Percentiles rank a stretch among this genome's conserved stretches.
phyloP scores from a whole-genome alignment of 371 early-diverging fungal species.

The Mucor plumbeus region DNA sequence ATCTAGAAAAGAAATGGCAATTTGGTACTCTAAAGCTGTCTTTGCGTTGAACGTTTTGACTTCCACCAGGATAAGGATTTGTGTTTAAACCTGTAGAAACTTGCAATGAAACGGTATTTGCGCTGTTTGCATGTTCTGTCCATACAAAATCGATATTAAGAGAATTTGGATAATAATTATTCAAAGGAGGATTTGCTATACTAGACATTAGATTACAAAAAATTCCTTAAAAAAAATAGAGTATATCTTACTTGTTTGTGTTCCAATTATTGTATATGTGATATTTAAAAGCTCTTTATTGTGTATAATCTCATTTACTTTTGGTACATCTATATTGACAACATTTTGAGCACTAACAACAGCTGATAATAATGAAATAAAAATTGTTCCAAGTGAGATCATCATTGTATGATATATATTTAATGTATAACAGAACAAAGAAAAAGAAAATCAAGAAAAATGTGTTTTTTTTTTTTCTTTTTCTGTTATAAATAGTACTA shows the following conservation, averaged over 20 bases:
- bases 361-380: background rate
- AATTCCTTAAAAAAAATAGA: background rate
- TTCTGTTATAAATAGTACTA: background rate
- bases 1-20: constrained; percentile 34
- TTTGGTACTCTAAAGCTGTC: constrained; percentile 25
- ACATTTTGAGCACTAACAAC: constrained; percentile 10
- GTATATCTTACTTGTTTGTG: constrained; percentile 18
- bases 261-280: constrained; percentile 25
- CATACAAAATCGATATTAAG: constrained; percentile 21
- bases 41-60: constrained; percentile 9
- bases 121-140: constrained; percentile 23
- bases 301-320: constrained; percentile 14
- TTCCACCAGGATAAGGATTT: constrained; percentile 24
- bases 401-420: background rate
- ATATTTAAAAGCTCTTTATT: constrained; percentile 17
- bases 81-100: constrained; percentile 16
- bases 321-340: constrained; percentile 16
- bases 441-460: constrained; percentile 10
- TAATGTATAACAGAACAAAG: background rate
- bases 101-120: constrained; percentile 8
- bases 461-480: background rate
- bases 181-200: constrained; percentile 21
- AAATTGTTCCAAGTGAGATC: background rate
- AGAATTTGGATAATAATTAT: constrained; percentile 24
- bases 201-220: background rate